Percentiles rank a stretch among this genome's conserved stretches.
Evolutionary conservation across 1,284 basidiomycete species (phyloP).

Genomic region (Cryptococcus floricola): DNA sequence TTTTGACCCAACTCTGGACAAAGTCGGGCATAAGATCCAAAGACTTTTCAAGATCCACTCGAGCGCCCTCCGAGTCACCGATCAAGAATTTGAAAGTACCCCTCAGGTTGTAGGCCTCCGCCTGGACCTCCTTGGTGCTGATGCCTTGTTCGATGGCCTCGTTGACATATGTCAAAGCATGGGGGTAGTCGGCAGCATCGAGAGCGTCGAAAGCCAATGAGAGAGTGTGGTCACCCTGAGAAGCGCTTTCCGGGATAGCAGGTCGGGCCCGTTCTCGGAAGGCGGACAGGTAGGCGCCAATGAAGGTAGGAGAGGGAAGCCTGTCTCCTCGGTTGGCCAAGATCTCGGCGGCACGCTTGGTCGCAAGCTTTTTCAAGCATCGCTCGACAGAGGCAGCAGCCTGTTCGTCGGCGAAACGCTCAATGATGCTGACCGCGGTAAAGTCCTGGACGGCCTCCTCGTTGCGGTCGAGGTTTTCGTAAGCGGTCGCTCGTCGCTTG

Average conservation of each 20-base stretch:
- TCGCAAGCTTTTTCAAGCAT: slow-evolving; percentile 79
- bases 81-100: slow-evolving; percentile 98
- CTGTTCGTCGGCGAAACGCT: slow-evolving; percentile 80
- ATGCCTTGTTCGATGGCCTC: slow-evolving; percentile 87
- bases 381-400: slow-evolving; percentile 84
- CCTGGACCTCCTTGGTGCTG: slow-evolving; percentile 69
- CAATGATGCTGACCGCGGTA: slow-evolving; percentile 91
- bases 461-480: slow-evolving; percentile 71
- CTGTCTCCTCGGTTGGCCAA: slow-evolving; percentile 65
- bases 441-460: slow-evolving; percentile 83
- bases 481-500: slow-evolving; percentile 82
- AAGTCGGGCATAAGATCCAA: slow-evolving; percentile 69
- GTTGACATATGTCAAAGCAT: slow-evolving; percentile 73
- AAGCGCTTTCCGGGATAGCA: slow-evolving; percentile 67
- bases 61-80: slow-evolving; percentile 78
- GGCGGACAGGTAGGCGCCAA: slow-evolving; percentile 93
- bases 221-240: slow-evolving; percentile 78
- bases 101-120: slow-evolving; percentile 86
- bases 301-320: slow-evolving; percentile 87
- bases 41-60: slow-evolving; percentile 76
- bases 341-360: slow-evolving; percentile 27
- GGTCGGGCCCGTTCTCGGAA: slow-evolving; percentile 80
- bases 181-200: slow-evolving; percentile 78
- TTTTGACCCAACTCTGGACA: slow-evolving; percentile 92
- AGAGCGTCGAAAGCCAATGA: slow-evolving; percentile 77